A percentile compares a stretch with the other conserved stretches of the same genome.
These are phyloP conservation scores for Mycena indigotica DNA, from an alignment of 768 basidiomycete species.

Conservation along the genomic window DNA sequence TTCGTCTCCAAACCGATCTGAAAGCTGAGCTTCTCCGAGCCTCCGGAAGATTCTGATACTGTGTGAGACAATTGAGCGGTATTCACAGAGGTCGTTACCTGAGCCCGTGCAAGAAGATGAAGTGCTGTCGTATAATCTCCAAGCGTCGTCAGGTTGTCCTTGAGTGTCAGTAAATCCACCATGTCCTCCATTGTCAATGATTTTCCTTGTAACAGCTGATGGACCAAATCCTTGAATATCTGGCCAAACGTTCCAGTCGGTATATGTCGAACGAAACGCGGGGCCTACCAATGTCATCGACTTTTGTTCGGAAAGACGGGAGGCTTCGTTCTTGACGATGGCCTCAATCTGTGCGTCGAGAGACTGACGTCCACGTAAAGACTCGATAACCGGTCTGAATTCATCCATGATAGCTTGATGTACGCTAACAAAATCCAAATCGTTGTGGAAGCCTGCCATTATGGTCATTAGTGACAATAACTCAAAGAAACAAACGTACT, in stretches of 20 bases:
- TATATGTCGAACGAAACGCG: not conserved
- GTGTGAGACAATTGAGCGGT: not conserved
- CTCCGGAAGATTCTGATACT: slow-evolving; percentile 63
- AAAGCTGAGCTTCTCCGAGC: slow-evolving; percentile 69
- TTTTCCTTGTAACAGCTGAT: slow-evolving; percentile 72
- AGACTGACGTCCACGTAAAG: slow-evolving; percentile 59
- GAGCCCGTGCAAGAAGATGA: slow-evolving; percentile 59
- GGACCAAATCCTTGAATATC: slow-evolving; percentile 72
- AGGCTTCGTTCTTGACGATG: slow-evolving; percentile 58
- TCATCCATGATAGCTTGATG: slow-evolving; percentile 70
- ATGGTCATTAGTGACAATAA: not conserved
- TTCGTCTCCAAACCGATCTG: slow-evolving; percentile 81
- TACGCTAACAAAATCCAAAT: slow-evolving; percentile 84
- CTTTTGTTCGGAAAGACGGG: slow-evolving; percentile 44
- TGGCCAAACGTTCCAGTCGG: slow-evolving; percentile 27
- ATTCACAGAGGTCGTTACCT: slow-evolving; percentile 35
- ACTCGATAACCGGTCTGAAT: slow-evolving; percentile 52
- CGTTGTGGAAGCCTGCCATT: slow-evolving; percentile 75
- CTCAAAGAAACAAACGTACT: slow-evolving; percentile 37
- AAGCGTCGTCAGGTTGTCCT: slow-evolving; percentile 65
- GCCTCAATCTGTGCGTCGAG: slow-evolving; percentile 70
- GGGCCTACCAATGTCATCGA: slow-evolving; percentile 55
- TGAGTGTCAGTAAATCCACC: slow-evolving; percentile 82
- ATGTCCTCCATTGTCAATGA: slow-evolving; percentile 77
- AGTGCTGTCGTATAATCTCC: slow-evolving; percentile 73